These are phyloP conservation scores for Obba rivulosa DNA, from an alignment of 768 basidiomycete species.

Conservation along the genomic window DNA sequence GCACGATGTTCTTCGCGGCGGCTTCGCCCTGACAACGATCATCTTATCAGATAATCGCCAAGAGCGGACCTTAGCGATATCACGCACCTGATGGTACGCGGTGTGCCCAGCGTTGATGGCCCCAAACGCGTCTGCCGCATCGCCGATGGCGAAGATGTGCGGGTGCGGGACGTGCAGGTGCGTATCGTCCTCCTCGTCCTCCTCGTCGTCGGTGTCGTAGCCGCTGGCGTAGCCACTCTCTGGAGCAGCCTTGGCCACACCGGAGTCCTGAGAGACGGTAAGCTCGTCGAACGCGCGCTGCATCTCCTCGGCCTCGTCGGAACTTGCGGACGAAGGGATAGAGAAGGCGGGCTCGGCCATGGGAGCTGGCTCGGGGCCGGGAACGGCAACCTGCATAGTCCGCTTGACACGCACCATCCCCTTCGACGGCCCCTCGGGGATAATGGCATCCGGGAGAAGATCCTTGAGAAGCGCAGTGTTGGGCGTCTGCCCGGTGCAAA, in stretches of 20 bases:
- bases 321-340: not conserved
- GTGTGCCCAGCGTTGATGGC: constrained; percentile 57
- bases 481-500: constrained; percentile 58
- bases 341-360: not conserved
- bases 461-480: constrained; percentile 43
- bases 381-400: constrained; percentile 45
- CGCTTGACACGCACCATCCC: constrained; percentile 40
- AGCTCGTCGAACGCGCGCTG: not conserved
- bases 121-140: constrained; percentile 60
- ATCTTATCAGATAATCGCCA: not conserved
- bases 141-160: constrained; percentile 58
- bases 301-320: not conserved
- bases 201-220: constrained; percentile 6
- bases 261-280: not conserved
- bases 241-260: not conserved
- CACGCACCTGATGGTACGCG: constrained; percentile 43
- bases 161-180: constrained; percentile 34
- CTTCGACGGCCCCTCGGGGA: constrained; percentile 32
- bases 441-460: constrained; percentile 12
- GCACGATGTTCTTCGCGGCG: constrained; percentile 50
- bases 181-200: constrained; percentile 8
- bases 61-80: not conserved
- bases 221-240: not conserved
- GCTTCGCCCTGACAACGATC: constrained; percentile 34
- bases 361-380: constrained; percentile 8